Conservation (phyloP, 257 asterid species). For the Rubia yunnanensis region DNA sequence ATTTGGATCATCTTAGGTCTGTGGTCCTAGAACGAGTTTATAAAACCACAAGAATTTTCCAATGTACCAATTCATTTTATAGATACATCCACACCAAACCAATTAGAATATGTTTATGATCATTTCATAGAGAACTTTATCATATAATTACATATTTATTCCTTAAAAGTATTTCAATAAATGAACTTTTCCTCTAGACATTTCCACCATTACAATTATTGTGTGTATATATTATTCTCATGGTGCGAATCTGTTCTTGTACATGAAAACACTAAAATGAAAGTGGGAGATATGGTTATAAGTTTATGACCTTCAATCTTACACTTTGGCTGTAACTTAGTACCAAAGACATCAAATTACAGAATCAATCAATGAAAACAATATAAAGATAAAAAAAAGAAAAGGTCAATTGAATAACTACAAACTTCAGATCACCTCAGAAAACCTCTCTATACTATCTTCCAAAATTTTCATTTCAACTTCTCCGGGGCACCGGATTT, state of each 20-base stretch:
- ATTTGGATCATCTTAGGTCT: not conserved
- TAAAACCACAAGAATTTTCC: no score
- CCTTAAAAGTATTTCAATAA: no score
- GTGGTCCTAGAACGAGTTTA: not conserved
- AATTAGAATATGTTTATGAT: no score
- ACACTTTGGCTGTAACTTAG: slow-evolving; percentile 17
- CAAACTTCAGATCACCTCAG: slow-evolving; percentile 36
- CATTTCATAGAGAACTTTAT: no score
- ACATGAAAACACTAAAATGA: not conserved
- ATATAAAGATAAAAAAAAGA: slow-evolving; percentile 4
- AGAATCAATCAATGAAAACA: slow-evolving; percentile 32
- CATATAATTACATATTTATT: not conserved
- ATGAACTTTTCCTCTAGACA: no score
- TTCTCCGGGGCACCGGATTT: slow-evolving; percentile 11
- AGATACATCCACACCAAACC: no score
- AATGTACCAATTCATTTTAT: no score
- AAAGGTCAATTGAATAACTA: slow-evolving; percentile 42
- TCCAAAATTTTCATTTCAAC: slow-evolving; percentile 37
- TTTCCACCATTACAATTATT: no score
- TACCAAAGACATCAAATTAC: slow-evolving; percentile 41
- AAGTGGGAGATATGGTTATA: slow-evolving; percentile 17
- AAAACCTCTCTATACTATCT: slow-evolving; percentile 40
- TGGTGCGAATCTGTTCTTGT: not conserved
- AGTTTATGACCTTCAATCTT: slow-evolving; percentile 19
- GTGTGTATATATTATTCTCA: not conserved